Conservation (phyloP, 108 stramenopile genomes). For the Skeletonema tropicum region DNA sequence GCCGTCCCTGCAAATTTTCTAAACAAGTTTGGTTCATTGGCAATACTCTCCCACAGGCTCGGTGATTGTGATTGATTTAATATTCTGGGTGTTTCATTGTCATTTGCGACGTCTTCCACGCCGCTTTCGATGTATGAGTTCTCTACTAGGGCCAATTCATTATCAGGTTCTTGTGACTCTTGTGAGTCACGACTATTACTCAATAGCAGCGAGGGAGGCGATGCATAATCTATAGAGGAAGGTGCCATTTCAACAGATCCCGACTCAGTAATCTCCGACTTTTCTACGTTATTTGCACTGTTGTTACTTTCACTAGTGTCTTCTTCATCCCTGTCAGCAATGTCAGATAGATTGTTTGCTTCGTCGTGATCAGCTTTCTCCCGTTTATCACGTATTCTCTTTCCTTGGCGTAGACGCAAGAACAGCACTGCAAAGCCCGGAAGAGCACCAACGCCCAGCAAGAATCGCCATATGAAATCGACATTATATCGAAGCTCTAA, state of each 20-base stretch:
- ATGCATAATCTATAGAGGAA: background rate
- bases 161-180: slow-evolving; percentile 12
- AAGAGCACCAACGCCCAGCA: slow-evolving; percentile 48
- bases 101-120: slow-evolving; percentile 9
- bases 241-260: slow-evolving; percentile 6
- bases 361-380: background rate
- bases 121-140: slow-evolving; percentile 26
- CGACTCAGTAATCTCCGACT: background rate
- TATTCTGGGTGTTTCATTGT: slow-evolving; percentile 4
- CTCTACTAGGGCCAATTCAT: slow-evolving; percentile 37
- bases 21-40: slow-evolving; percentile 39
- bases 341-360: background rate
- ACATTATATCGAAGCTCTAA: slow-evolving; percentile 20
- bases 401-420: slow-evolving; percentile 24
- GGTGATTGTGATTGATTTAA: background rate
- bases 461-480: slow-evolving; percentile 47
- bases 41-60: slow-evolving; percentile 54
- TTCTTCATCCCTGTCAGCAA: background rate
- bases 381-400: slow-evolving; percentile 4
- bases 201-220: background rate
- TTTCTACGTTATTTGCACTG: background rate
- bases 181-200: background rate
- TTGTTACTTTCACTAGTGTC: background rate
- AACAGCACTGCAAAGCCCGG: slow-evolving; percentile 51
- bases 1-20: slow-evolving; percentile 63